Evolutionary conservation across 2,329 filamentous ascomycete species (phyloP).

Genomic region (Talaromyces sp.): DNA sequence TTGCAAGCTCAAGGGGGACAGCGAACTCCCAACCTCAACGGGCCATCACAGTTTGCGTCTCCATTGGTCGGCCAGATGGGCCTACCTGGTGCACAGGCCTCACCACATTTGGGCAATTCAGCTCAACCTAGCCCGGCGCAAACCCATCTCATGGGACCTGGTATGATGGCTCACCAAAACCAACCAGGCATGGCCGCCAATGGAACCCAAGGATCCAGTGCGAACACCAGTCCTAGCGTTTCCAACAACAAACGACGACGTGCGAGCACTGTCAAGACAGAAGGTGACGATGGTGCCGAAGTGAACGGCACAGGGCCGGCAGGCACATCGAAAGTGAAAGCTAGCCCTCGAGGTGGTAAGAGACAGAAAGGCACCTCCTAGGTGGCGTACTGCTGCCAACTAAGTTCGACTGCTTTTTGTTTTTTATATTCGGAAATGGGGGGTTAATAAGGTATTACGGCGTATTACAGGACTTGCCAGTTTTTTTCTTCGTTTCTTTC

Average conservation of each 20-base stretch:
- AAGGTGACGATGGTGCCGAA: slow-evolving; percentile 49
- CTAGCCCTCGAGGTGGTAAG: slow-evolving; percentile 43
- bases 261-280: slow-evolving; percentile 55
- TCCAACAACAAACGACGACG: slow-evolving; percentile 54
- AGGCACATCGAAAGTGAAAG: slow-evolving; percentile 39
- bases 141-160: slow-evolving; percentile 41
- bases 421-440: slow-evolving; percentile 11
- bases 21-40: slow-evolving; percentile 41
- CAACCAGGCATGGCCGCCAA: slow-evolving; percentile 52
- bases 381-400: slow-evolving; percentile 7
- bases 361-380: slow-evolving; percentile 41
- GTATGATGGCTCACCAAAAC: slow-evolving; percentile 54
- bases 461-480: slow-evolving; percentile 12
- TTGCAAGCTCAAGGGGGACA: slow-evolving; percentile 34
- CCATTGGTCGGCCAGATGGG: slow-evolving; percentile 53
- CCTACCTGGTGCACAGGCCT: slow-evolving; percentile 42
- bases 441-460: slow-evolving; percentile 8
- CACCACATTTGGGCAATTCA: slow-evolving; percentile 49
- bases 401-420: slow-evolving; percentile 9
- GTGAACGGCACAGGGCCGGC: slow-evolving; percentile 42
- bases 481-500: slow-evolving; percentile 1
- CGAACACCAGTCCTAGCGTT: slow-evolving; percentile 59
- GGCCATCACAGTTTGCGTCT: slow-evolving; percentile 52
- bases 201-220: slow-evolving; percentile 47
- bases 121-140: slow-evolving; percentile 43